phyloP scores from a whole-genome alignment of 2,329 filamentous ascomycete species.

The Diaporthe citriasiana region DNA sequence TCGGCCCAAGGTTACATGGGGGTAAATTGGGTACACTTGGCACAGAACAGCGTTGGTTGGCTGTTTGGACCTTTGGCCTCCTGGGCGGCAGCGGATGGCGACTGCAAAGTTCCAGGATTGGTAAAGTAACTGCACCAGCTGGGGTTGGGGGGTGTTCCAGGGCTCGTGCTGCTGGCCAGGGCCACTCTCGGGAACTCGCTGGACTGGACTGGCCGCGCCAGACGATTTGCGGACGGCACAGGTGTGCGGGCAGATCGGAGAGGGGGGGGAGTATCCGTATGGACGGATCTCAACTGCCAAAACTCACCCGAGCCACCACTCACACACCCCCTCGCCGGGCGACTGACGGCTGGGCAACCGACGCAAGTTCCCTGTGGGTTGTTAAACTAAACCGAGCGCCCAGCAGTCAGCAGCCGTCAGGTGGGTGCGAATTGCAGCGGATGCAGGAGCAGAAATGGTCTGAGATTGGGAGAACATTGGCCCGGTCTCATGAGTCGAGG shows the following conservation, averaged over 20 bases:
- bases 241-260: slow-evolving; percentile 9
- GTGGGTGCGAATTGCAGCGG: slow-evolving; percentile 12
- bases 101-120: slow-evolving; percentile 30
- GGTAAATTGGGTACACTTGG: slow-evolving; percentile 33
- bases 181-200: slow-evolving; percentile 18
- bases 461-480: slow-evolving; percentile 9
- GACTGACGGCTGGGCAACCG: background rate
- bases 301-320: slow-evolving; percentile 1
- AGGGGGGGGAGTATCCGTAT: slow-evolving; percentile 28
- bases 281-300: slow-evolving; percentile 1
- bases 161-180: background rate
- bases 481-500: slow-evolving; percentile 26
- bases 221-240: slow-evolving; percentile 16
- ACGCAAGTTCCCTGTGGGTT: background rate
- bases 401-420: slow-evolving; percentile 6
- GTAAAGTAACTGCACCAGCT: background rate
- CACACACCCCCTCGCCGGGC: slow-evolving; percentile 9
- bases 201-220: slow-evolving; percentile 7
- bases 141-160: slow-evolving; percentile 8
- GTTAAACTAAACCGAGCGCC: background rate
- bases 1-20: slow-evolving; percentile 41
- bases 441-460: slow-evolving; percentile 6
- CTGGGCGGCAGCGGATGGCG: background rate
- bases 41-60: slow-evolving; percentile 27
- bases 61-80: background rate